These are phyloP conservation scores for Citrus medica DNA, from an alignment of 345 rosid genomes.

Conservation along the genomic window DNA sequence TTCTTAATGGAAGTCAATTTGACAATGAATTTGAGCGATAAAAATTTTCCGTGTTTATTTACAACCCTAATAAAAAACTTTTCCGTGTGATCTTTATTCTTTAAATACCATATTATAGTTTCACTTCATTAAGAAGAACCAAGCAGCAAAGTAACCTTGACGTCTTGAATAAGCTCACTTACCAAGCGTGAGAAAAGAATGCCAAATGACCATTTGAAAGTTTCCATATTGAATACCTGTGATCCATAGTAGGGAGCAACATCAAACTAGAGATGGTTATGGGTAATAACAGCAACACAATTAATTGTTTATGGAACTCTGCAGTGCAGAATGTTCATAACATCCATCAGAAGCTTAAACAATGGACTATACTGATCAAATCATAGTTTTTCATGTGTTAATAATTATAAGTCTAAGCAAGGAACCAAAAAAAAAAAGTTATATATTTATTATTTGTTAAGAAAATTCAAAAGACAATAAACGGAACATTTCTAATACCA, in stretches of 20 bases:
- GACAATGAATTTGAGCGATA: neutral
- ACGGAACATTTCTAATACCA: neutral
- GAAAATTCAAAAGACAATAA: neutral
- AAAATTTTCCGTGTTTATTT: neutral
- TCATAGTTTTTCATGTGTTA: neutral
- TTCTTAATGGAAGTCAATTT: neutral
- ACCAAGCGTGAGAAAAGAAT: conserved; percentile 97
- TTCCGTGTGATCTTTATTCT: neutral
- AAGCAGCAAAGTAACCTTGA: neutral
- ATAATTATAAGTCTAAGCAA: neutral
- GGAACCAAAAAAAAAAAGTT: neutral
- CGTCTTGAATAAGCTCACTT: conserved; percentile 27
- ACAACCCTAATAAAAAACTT: neutral
- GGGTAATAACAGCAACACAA: neutral
- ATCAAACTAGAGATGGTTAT: conserved; percentile 10
- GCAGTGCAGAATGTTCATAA: neutral
- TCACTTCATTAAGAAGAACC: neutral
- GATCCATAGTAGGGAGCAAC: conserved; percentile 14
- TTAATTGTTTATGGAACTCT: neutral
- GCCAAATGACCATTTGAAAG: conserved; percentile 96
- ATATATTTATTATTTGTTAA: neutral
- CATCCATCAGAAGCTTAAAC: neutral
- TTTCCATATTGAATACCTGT: conserved; percentile 84
- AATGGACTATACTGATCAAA: neutral
- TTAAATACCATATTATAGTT: neutral